These are phyloP conservation scores for Castanospermum australe DNA, from an alignment of 306 rosid genomes.

Conservation along the genomic window DNA sequence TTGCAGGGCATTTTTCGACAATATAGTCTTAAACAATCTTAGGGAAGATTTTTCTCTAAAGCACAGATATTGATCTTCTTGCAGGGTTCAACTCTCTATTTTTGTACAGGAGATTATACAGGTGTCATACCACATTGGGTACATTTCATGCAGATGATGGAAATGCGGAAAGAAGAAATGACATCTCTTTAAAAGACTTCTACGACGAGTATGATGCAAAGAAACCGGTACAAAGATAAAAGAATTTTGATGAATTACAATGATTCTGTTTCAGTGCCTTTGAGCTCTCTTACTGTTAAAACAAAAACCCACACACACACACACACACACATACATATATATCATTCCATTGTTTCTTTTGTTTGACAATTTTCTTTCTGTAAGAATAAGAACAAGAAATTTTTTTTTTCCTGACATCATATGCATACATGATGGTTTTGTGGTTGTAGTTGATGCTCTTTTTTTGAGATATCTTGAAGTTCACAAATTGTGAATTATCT, in stretches of 20 bases:
- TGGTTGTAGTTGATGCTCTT: constrained; percentile 10
- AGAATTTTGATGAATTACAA: background rate
- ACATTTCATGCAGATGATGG: constrained; percentile 67
- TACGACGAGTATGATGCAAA: constrained; percentile 62
- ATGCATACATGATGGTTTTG: background rate
- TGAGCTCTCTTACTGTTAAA: constrained; percentile 7
- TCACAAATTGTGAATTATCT: constrained; percentile 18
- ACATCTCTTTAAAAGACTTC: constrained; percentile 59
- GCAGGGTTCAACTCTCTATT: constrained; percentile 86
- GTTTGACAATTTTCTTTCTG: background rate
- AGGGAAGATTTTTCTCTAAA: background rate
- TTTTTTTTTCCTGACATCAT: background rate
- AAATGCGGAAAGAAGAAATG: constrained; percentile 69
- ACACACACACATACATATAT: too few species aligned
- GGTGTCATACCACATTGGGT: constrained; percentile 74
- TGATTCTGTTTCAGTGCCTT: constrained; percentile 13
- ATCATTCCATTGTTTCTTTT: constrained; percentile 12
- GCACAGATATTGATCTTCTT: constrained; percentile 18
- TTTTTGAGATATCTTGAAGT: background rate
- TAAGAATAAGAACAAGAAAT: background rate
- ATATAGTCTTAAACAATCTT: background rate
- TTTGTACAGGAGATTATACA: constrained; percentile 82
- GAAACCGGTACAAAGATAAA: constrained; percentile 71
- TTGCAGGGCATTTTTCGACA: background rate
- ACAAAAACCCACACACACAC: too few species aligned